These are phyloP conservation scores for Tephrocybe rancida DNA, from an alignment of 768 basidiomycete genomes.

Conservation along the genomic window DNA sequence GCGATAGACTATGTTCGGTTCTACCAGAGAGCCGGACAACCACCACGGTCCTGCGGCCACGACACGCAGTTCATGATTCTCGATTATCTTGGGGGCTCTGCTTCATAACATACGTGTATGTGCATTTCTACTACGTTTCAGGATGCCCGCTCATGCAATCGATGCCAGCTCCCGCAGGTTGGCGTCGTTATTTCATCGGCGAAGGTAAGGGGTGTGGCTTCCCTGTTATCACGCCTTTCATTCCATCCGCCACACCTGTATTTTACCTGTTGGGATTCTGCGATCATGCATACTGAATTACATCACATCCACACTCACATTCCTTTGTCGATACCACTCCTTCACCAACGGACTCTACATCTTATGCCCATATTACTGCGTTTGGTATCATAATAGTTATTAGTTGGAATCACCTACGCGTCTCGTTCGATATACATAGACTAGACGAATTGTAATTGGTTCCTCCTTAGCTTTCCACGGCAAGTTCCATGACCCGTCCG, in stretches of 20 bases:
- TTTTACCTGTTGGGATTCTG: neutral
- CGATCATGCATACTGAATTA: neutral
- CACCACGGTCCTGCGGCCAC: neutral
- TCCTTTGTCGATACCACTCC: neutral
- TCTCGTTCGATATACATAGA: no score
- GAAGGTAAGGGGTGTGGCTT: no score
- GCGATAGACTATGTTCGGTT: conserved; percentile 19
- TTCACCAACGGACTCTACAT: no score
- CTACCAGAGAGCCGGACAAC: conserved; percentile 9
- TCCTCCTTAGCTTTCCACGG: no score
- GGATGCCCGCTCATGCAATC: neutral
- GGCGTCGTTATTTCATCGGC: no score
- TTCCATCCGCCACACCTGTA: neutral
- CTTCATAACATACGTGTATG: neutral
- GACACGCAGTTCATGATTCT: neutral
- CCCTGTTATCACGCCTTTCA: no score
- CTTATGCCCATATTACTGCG: no score
- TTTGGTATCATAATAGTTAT: no score
- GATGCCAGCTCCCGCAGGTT: no score
- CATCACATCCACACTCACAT: neutral
- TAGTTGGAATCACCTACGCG: neutral
- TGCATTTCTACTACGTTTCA: neutral
- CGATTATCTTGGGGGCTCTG: neutral
- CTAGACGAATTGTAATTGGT: no score
- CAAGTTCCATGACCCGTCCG: no score